phyloP scores from a whole-genome alignment of 2,329 filamentous ascomycete genomes.

The Lecanicillium sp. region DNA sequence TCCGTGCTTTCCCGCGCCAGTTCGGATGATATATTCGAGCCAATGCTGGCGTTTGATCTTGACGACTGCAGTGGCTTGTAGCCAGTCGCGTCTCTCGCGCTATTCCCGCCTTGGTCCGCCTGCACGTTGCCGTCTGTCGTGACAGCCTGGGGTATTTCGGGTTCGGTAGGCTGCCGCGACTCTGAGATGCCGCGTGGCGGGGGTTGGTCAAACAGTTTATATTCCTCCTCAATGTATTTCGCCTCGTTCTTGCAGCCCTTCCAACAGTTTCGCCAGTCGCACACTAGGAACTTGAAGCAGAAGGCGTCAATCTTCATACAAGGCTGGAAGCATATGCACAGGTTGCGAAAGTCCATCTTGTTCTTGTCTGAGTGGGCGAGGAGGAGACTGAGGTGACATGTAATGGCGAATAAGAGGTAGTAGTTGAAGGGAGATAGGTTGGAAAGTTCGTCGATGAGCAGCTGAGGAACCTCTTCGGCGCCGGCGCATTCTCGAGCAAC shows the following conservation, averaged over 20 bases:
- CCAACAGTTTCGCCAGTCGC: slow-evolving; percentile 96
- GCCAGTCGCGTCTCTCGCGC: no score
- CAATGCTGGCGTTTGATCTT: slow-evolving; percentile 34
- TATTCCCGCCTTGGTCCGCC: slow-evolving; percentile 7
- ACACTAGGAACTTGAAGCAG: slow-evolving; percentile 91
- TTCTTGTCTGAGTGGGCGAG: slow-evolving; percentile 91
- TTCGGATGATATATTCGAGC: slow-evolving; percentile 33
- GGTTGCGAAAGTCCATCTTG: slow-evolving; percentile 95
- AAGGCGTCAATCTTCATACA: slow-evolving; percentile 95
- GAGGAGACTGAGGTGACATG: slow-evolving; percentile 86
- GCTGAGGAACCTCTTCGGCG: slow-evolving; percentile 70
- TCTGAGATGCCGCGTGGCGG: slow-evolving; percentile 42
- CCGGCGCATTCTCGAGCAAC: slow-evolving; percentile 75
- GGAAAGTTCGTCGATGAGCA: slow-evolving; percentile 85
- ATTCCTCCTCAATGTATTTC: slow-evolving; percentile 65
- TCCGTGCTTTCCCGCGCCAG: slow-evolving; percentile 40
- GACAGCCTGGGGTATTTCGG: slow-evolving; percentile 8
- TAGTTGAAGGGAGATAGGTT: slow-evolving; percentile 96
- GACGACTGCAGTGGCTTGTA: slow-evolving; percentile 36
- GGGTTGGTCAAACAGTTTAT: slow-evolving; percentile 50
- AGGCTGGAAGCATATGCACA: slow-evolving; percentile 95
- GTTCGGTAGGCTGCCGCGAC: slow-evolving; percentile 11
- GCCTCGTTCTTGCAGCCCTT: slow-evolving; percentile 90
- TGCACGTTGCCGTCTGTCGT: slow-evolving; percentile 22
- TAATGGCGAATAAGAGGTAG: slow-evolving; percentile 94